Conservation (phyloP, 257 asterid genomes). For the Nicotiana noctiflora region DNA sequence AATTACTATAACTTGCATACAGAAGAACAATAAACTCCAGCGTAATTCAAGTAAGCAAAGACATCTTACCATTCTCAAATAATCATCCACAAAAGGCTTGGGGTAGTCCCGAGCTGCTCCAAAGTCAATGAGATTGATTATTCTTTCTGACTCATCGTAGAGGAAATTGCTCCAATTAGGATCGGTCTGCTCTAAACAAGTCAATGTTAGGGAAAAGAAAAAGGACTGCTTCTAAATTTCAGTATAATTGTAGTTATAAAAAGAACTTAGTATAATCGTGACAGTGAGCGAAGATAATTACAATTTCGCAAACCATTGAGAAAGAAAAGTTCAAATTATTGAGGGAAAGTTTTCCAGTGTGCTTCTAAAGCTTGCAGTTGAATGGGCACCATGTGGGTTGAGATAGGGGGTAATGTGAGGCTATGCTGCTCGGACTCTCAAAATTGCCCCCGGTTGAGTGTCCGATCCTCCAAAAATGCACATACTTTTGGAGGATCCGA, state of each 20-base stretch:
- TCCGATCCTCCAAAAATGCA: too few relatives aligned
- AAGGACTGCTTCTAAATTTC: not conserved
- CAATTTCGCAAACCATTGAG: not conserved
- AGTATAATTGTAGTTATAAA: not conserved
- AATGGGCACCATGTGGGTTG: not conserved
- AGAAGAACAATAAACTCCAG: not conserved
- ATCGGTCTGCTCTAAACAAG: slow-evolving; percentile 76
- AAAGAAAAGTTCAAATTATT: not conserved
- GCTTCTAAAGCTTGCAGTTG: slow-evolving; percentile 1
- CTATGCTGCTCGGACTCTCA: too few relatives aligned
- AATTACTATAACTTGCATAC: not conserved
- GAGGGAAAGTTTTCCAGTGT: not conserved
- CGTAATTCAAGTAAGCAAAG: slow-evolving; percentile 6
- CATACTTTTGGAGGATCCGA: too few relatives aligned
- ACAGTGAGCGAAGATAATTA: not conserved
- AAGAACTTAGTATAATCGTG: not conserved
- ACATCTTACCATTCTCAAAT: slow-evolving; percentile 69
- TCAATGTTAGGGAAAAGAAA: slow-evolving; percentile 9
- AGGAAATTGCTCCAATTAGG: slow-evolving; percentile 98
- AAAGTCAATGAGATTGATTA: slow-evolving; percentile 86
- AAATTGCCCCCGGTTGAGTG: too few relatives aligned
- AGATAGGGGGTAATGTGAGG: too few relatives aligned
- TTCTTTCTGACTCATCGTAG: slow-evolving; percentile 46
- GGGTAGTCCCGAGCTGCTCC: slow-evolving; percentile 95
- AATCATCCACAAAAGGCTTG: slow-evolving; percentile 75